Conservation (phyloP, 305 asterid species). For the Solanum hybrid region DNA sequence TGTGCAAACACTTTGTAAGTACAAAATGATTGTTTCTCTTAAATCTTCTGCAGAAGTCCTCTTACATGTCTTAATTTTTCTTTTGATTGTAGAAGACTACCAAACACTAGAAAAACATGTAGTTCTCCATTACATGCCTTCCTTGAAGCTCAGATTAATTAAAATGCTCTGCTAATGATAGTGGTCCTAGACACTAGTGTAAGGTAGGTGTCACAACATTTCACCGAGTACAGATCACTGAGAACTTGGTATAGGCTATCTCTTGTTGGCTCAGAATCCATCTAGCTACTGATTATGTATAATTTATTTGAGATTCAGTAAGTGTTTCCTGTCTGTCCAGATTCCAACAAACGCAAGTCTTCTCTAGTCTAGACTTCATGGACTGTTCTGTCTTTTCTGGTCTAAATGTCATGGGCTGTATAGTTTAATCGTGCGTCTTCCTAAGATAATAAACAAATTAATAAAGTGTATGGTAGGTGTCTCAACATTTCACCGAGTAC, state of each 20-base stretch:
- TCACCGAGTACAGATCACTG: not conserved
- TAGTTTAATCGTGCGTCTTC: not conserved
- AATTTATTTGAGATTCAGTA: not conserved
- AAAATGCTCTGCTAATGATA: not conserved
- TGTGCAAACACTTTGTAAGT: constrained; percentile 92
- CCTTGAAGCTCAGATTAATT: not conserved
- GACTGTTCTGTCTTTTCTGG: not conserved
- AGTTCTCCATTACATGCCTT: not conserved
- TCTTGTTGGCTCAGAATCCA: not conserved
- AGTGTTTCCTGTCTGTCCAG: constrained; percentile 28
- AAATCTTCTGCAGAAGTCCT: not conserved
- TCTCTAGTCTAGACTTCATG: not conserved
- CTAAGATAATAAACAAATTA: not conserved
- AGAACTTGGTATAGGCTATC: not conserved
- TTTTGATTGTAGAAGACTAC: not conserved
- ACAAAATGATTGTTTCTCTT: not conserved
- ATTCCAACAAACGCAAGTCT: constrained; percentile 64
- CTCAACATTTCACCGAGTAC: not conserved
- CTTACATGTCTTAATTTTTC: not conserved
- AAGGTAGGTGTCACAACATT: not conserved
- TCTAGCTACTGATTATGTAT: not conserved
- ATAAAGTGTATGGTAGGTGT: not conserved
- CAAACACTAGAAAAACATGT: not conserved
- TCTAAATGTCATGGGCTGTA: not conserved
- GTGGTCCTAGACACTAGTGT: not conserved